Base-by-base conservation (phyloP, 192 early-diverging fungal species). In the Coemansia sp. region DNA sequence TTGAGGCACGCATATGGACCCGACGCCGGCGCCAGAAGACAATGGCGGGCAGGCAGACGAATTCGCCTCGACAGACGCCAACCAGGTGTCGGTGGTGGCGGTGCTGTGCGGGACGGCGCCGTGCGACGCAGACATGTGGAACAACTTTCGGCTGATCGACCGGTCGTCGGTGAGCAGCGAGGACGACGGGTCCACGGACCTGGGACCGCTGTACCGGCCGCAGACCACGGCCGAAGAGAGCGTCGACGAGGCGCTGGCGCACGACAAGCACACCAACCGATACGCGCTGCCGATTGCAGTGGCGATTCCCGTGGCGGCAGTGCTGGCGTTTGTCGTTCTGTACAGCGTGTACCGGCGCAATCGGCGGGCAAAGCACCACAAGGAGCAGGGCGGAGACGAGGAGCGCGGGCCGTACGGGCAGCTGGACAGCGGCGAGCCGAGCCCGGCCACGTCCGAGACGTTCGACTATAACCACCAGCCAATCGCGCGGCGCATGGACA, bases 51-150 rank as follows among this genome's bases (percentile, higher is more conserved):
- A 15, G 23, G 4, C 17, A 22, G 19, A 7, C 35, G 27, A 28
- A 8, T 22, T 11, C 3, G 11, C 41, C 31, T 25, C 51, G n/a
- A 19, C 6, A 8, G 25, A 22, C 19, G 50, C 39, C n/a, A 62
- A 62, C 29, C 30, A 26, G 6, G 60, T 62, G 1, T 62, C 60
- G 12, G 35, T 62, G 20, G 60, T 62, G 11, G 36, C 60, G 11
- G 34, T 53, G 10, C 20, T 62, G 9, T 62, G 60, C 25, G 60
- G 60, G 8, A 38, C 43, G 2, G 60, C 23, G 4, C 10, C 51
- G 6, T 60, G 58, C 49, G 25, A 27, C 2, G 22, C 50, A 41
- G 29, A 53, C 41, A 44, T 40, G 4, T 40, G 43, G 34, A 54
- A 53, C 46, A 48, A 54, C 58, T 17, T 60, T 7, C 51, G 60